Conservation (phyloP, 2,329 filamentous ascomycete species). For the Aspergillus piperis region DNA sequence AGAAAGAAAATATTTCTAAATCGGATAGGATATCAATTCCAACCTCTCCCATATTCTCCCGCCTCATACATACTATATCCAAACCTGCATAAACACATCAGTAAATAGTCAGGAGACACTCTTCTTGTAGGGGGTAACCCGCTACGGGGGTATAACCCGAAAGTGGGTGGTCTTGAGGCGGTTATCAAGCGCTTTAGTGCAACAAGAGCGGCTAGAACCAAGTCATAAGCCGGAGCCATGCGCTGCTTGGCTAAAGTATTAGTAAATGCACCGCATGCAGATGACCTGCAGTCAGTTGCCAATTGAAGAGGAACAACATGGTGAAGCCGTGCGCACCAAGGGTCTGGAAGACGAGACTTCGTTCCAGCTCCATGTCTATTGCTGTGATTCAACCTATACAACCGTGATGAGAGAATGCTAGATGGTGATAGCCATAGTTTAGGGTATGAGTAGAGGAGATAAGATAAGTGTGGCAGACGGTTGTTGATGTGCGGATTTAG, state of each 20-base stretch:
- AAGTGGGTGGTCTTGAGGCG: neutral
- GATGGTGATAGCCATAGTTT: too few relatives aligned
- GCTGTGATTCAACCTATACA: neutral
- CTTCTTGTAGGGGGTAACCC: neutral
- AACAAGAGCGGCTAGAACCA: neutral
- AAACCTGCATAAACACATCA: neutral
- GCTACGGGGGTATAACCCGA: too few relatives aligned
- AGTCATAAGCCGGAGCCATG: neutral
- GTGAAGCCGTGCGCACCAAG: too few relatives aligned
- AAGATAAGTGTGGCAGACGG: neutral
- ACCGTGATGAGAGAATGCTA: neutral
- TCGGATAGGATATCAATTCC: too few relatives aligned
- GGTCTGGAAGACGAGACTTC: neutral
- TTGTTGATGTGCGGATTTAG: neutral
- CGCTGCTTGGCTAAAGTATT: neutral
- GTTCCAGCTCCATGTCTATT: neutral
- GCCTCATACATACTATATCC: conserved; percentile 4
- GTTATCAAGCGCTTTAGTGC: neutral
- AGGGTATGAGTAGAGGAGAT: neutral
- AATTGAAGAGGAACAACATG: too few relatives aligned
- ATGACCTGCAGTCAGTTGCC: neutral
- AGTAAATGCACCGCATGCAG: too few relatives aligned
- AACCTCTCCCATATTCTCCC: too few relatives aligned
- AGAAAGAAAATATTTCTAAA: too few relatives aligned
- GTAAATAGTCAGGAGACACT: neutral